phyloP scores from a whole-genome alignment of 2,329 filamentous ascomycete species.

The Fusarium chuoi region DNA sequence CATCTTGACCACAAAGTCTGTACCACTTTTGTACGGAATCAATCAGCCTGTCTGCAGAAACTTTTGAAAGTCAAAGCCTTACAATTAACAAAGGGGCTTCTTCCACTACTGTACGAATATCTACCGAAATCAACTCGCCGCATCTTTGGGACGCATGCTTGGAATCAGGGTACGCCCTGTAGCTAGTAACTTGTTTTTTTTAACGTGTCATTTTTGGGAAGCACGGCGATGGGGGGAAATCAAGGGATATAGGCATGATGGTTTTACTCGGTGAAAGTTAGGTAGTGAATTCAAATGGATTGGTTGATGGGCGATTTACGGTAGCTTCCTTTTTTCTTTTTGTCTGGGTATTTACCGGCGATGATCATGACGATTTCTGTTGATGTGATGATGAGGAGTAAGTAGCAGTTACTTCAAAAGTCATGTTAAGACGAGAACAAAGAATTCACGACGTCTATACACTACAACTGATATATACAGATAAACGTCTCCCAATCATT shows the following conservation, averaged over 20 bases:
- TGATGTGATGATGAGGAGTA: not conserved
- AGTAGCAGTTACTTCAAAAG: not conserved
- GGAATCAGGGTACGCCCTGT: slow-evolving; percentile 30
- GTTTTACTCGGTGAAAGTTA: slow-evolving; percentile 40
- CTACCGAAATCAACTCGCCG: slow-evolving; percentile 25
- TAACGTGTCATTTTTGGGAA: slow-evolving; percentile 37
- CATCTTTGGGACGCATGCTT: slow-evolving; percentile 27
- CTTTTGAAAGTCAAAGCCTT: slow-evolving; percentile 14
- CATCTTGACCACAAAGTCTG: slow-evolving; percentile 4
- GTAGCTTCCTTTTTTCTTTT: not conserved
- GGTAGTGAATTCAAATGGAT: slow-evolving; percentile 40
- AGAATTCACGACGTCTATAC: slow-evolving; percentile 20
- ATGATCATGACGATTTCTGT: not conserved
- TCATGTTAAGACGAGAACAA: not conserved
- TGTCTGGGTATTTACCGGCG: not conserved
- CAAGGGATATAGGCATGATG: slow-evolving; percentile 41
- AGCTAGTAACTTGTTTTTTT: slow-evolving; percentile 38
- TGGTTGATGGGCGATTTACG: slow-evolving; percentile 33
- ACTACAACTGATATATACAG: slow-evolving; percentile 25
- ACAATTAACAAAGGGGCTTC: not conserved
- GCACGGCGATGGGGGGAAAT: slow-evolving; percentile 41
- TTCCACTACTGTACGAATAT: slow-evolving; percentile 34
- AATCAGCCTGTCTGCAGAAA: slow-evolving; percentile 27
- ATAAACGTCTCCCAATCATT: not conserved
- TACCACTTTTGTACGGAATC: slow-evolving; percentile 36